These are phyloP conservation scores for Alternaria arborescens DNA, from an alignment of 2,329 filamentous ascomycete genomes.

Conservation along the genomic window DNA sequence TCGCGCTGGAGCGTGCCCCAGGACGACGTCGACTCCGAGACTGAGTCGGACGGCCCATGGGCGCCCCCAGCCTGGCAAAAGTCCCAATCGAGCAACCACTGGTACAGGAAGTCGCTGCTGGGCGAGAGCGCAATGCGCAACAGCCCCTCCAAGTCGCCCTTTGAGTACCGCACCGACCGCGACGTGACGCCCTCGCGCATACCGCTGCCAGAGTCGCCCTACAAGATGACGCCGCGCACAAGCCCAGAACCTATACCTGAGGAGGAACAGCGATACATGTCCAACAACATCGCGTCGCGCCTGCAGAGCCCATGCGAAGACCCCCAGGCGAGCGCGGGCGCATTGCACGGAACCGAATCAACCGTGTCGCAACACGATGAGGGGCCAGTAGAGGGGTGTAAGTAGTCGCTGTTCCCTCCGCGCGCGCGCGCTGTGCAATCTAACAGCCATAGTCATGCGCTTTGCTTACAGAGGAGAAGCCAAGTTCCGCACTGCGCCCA, in stretches of 20 bases:
- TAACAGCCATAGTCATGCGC: constrained; percentile 73
- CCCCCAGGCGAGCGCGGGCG: constrained; percentile 28
- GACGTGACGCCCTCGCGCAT: constrained; percentile 65
- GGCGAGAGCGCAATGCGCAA: constrained; percentile 47
- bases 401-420: constrained; percentile 23
- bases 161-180: constrained; percentile 64
- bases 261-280: constrained; percentile 37
- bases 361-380: constrained; percentile 42
- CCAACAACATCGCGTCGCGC: constrained; percentile 46
- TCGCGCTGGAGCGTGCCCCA: constrained; percentile 49
- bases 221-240: constrained; percentile 63
- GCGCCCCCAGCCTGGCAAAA: constrained; percentile 72
- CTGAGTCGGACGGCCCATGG: constrained; percentile 63
- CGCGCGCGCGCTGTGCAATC: constrained; percentile 19
- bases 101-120: constrained; percentile 59
- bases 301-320: constrained; percentile 46
- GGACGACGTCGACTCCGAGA: constrained; percentile 53
- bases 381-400: constrained; percentile 46
- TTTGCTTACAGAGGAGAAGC: constrained; percentile 89
- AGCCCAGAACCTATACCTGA: constrained; percentile 58
- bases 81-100: constrained; percentile 61
- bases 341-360: constrained; percentile 34
- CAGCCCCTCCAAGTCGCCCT: constrained; percentile 65
- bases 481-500: constrained; percentile 83
- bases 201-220: constrained; percentile 67